phyloP scores from a whole-genome alignment of 805 yeast species.

The Saccharomyces paradoxus region DNA sequence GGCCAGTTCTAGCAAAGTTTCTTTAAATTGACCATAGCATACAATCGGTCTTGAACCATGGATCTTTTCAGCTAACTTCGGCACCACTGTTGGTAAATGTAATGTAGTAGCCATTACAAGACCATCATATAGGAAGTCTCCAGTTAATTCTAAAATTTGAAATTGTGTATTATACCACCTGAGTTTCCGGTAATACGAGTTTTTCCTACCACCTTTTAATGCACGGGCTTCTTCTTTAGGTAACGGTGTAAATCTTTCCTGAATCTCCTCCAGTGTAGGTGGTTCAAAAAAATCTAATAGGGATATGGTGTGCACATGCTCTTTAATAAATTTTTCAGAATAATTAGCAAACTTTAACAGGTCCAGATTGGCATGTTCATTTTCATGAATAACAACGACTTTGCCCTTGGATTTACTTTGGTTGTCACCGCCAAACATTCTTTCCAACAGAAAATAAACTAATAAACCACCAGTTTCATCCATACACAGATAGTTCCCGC shows the following conservation, averaged over 20 bases:
- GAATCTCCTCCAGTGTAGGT: constrained; percentile 39
- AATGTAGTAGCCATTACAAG: constrained; percentile 67
- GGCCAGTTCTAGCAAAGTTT: constrained; percentile 56
- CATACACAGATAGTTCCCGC: constrained; percentile 77
- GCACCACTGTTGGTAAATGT: constrained; percentile 56
- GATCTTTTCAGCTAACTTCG: constrained; percentile 50
- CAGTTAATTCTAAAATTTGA: constrained; percentile 43
- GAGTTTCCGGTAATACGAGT: constrained; percentile 59
- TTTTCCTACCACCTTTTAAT: constrained; percentile 50
- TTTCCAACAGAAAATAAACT: constrained; percentile 75
- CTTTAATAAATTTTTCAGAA: constrained; percentile 41
- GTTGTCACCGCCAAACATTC: constrained; percentile 54
- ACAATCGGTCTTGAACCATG: constrained; percentile 87
- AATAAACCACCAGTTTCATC: constrained; percentile 96
- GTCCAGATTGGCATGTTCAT: constrained; percentile 82
- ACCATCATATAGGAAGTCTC: constrained; percentile 59
- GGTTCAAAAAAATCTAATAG: constrained; percentile 81
- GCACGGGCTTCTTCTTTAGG: constrained; percentile 45
- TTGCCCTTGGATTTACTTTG: constrained; percentile 37
- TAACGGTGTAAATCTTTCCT: constrained; percentile 32
- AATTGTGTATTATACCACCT: constrained; percentile 36
- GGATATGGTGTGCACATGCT: constrained; percentile 61
- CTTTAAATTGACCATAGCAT: constrained; percentile 74
- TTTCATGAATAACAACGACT: constrained; percentile 75
- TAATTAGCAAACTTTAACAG: constrained; percentile 61